Evolutionary conservation across 305 asterid genomes (phyloP).

Genomic region (Coffea humblotiana): DNA sequence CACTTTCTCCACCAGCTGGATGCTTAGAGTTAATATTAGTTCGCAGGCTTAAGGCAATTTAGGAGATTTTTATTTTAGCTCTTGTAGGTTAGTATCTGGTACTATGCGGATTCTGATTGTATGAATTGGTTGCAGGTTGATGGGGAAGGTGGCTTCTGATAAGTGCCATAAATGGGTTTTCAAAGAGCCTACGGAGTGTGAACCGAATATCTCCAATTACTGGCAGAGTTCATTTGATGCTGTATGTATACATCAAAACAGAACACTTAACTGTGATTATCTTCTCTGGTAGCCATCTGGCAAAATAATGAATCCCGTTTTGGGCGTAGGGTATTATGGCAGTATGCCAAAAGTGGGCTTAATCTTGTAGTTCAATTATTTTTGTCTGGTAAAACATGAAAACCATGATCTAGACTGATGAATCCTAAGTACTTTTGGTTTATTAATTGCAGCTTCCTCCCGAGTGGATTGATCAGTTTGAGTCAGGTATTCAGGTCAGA

Average conservation of each 20-base stretch:
- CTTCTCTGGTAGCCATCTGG: neutral
- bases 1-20: slow-evolving; percentile 24
- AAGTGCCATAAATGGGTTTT: slow-evolving; percentile 99
- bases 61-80: neutral
- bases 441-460: slow-evolving; percentile 77
- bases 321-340: slow-evolving; percentile 8
- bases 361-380: slow-evolving; percentile 22
- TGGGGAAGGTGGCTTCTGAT: slow-evolving; percentile 99
- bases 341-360: slow-evolving; percentile 35
- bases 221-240: slow-evolving; percentile 99
- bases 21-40: slow-evolving; percentile 13
- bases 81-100: neutral
- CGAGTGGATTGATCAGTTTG: slow-evolving; percentile 99
- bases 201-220: slow-evolving; percentile 95
- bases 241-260: slow-evolving; percentile 45
- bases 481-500: slow-evolving; percentile 94
- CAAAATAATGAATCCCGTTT: slow-evolving; percentile 3
- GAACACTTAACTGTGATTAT: slow-evolving; percentile 3
- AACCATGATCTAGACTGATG: slow-evolving; percentile 41
- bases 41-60: slow-evolving; percentile 11
- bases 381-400: slow-evolving; percentile 36
- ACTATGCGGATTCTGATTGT: slow-evolving; percentile 35
- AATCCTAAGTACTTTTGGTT: slow-evolving; percentile 17
- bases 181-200: slow-evolving; percentile 97
- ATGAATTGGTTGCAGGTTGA: slow-evolving; percentile 74